Evolutionary conservation across 192 early-diverging fungal genomes (phyloP), one percentile per base, ranked within the genome.

Genomic region (Rhizophagus prolifer): DNA sequence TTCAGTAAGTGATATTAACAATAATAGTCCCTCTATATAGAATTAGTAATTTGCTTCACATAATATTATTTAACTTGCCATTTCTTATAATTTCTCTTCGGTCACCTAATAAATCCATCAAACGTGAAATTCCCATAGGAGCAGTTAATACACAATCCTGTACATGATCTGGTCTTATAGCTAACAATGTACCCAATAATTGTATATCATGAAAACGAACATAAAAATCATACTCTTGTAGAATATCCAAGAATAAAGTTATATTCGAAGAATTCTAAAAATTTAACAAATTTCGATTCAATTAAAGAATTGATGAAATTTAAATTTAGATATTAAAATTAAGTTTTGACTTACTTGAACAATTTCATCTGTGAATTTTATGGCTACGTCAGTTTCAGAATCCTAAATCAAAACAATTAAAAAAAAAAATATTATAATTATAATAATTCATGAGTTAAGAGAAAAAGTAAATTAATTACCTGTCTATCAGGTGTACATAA

Each of bases 81-180:
- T 97, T 99, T 75, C 98, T 89, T 69, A 99, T 95, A 81, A 97
- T 95, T 64, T 99, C 98, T 59, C 94, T 90, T 64, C 88, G 88
- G 77, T 98, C 96, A 60, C 96, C 94, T 70, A 99, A 85, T 59
- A 99, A 83, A 81, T 97, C 97, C 74, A 99, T 96, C 41, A 99
- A 88, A 28, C 94, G 90, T 1, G 91, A 88, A 66, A 94, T 90
- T 23, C 93, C 93, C 75, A 91, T 91, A 6, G 97, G 96, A 60
- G 89, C 90, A 1, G 92, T 94, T 80, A 99, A 85, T 25, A 97
- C 90, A 74, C 90, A 91, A 13, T 94, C 93, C 79, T 97, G 95
- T 12, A 99, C 81, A 14, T 86, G 80, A 41, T 82, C 81, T 13
- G 88, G 81, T 26, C 85, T 78, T 75, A 89, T 91, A 25, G 85